These are phyloP conservation scores for Huntiella savannae DNA, from an alignment of 2,329 filamentous ascomycete genomes.

Conservation along the genomic window DNA sequence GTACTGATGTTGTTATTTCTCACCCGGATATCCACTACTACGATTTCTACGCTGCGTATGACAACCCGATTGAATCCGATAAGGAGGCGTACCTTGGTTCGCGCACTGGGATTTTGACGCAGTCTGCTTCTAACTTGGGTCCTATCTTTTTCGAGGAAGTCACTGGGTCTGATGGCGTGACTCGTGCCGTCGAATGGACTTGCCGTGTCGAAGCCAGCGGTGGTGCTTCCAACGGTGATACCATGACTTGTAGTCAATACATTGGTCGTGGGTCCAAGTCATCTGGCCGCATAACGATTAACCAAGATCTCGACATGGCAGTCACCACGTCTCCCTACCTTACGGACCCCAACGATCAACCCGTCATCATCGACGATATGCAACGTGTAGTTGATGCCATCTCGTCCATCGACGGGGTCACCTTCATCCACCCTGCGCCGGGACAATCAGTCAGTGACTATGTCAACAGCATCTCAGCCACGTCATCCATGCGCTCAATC, in stretches of 20 bases:
- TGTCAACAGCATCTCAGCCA: slow-evolving; percentile 26
- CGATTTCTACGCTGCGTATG: slow-evolving; percentile 44
- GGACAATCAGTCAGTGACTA: slow-evolving; percentile 35
- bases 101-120: slow-evolving; percentile 40
- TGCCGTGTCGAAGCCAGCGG: slow-evolving; percentile 40
- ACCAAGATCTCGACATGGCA: slow-evolving; percentile 33
- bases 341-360: slow-evolving; percentile 36
- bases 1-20: slow-evolving; percentile 28
- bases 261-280: slow-evolving; percentile 45
- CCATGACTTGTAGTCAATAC: slow-evolving; percentile 39
- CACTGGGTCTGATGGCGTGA: slow-evolving; percentile 35
- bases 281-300: slow-evolving; percentile 42
- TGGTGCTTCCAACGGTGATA: slow-evolving; percentile 18
- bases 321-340: slow-evolving; percentile 43
- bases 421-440: slow-evolving; percentile 28
- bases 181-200: slow-evolving; percentile 47
- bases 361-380: slow-evolving; percentile 44
- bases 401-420: slow-evolving; percentile 32
- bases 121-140: slow-evolving; percentile 47
- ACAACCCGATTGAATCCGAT: slow-evolving; percentile 26
- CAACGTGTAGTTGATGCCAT: slow-evolving; percentile 39
- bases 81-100: slow-evolving; percentile 22
- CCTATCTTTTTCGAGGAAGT: slow-evolving; percentile 37
- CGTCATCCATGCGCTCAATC: slow-evolving; percentile 21
- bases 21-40: slow-evolving; percentile 34